Percentiles rank a stretch among this genome's conserved stretches.
Conservation (phyloP, 169 alveolate species). For the Eimeria maxima region DNA sequence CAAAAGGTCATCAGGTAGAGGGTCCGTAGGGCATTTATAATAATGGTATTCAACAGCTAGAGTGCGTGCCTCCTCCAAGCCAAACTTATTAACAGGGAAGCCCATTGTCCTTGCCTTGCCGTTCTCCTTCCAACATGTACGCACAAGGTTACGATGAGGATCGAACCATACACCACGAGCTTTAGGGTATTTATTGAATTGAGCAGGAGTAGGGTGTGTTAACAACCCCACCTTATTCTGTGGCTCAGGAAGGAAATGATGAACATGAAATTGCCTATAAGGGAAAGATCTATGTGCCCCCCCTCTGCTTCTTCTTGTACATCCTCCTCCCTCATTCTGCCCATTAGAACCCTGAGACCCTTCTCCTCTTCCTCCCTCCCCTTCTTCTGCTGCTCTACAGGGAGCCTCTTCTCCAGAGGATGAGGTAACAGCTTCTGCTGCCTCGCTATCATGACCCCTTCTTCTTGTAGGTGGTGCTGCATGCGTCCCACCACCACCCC, state of each 20-base stretch:
- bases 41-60: constrained; percentile 77
- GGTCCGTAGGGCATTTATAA: constrained; percentile 78
- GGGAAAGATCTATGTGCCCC: constrained; percentile 40
- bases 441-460: constrained; percentile 31
- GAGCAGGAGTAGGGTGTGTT: constrained; percentile 72
- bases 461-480: not conserved
- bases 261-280: constrained; percentile 69
- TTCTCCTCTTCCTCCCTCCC: not conserved
- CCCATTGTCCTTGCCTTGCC: constrained; percentile 79
- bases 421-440: not conserved
- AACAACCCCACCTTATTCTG: constrained; percentile 69
- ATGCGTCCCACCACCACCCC: not conserved
- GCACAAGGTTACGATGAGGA: constrained; percentile 77
- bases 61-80: constrained; percentile 77
- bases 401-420: constrained; percentile 40
- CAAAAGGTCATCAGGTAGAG: constrained; percentile 71
- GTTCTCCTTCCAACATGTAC: constrained; percentile 82
- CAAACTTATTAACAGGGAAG: constrained; percentile 79
- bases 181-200: constrained; percentile 68
- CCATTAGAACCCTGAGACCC: not conserved
- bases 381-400: not conserved
- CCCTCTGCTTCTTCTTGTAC: constrained; percentile 10
- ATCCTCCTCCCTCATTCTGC: not conserved
- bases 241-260: constrained; percentile 78
- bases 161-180: constrained; percentile 83